Base-by-base conservation (phyloP, 225 moss, liverwort and hornwort genomes). In the Bryum argenteum region DNA sequence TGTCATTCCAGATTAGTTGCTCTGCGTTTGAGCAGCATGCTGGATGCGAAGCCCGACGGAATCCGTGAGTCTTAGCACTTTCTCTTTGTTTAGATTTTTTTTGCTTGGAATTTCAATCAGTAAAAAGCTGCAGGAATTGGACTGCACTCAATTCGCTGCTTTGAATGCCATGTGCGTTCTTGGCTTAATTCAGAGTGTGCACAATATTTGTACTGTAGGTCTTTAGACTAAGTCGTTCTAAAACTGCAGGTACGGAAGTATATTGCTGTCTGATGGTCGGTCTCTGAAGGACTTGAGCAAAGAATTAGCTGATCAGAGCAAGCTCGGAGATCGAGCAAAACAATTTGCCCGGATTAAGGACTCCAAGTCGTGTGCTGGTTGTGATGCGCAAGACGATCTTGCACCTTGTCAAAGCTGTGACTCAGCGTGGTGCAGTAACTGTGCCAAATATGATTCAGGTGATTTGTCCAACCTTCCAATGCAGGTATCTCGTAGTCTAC, bases 11-110 rank as follows among this genome's bases (percentile, higher is more conserved):
- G 94, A 85, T 95, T 43, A 91, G 90, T 73, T 91, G 91, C 74
- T 95, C 94, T 22, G 85, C 87, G 43, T 95, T 95, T 79, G 94
- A 95, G 77, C 91, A 91, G 80, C 94, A 95, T 81, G 94, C 94
- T 72, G 89, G 94, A 58, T 89, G 88, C 81, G 94, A 90, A 78
- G 91, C 94, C 65, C 90, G 91, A 22, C 87, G 90, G 48, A 95
- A 91, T 66, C 94, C 94, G 94, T 95, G 80, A 95, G 94, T 90
- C 26, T 50, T 67, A 43, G 17, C 63, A 57, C 50, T 62, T 51
- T 58, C 44, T 52, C 42, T 68, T 38, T 78, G 41, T 39, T 48
- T 55, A 8, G 47, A 55, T 0, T 14, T 61, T 18, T 48, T 19
- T 6, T 9, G 39, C 54, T 47, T 45, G 18, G 10, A 8, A 10